Evolutionary conservation across 306 rosid genomes (phyloP), one percentile per base, ranked within the genome.

Genomic region (Myrica gale): DNA sequence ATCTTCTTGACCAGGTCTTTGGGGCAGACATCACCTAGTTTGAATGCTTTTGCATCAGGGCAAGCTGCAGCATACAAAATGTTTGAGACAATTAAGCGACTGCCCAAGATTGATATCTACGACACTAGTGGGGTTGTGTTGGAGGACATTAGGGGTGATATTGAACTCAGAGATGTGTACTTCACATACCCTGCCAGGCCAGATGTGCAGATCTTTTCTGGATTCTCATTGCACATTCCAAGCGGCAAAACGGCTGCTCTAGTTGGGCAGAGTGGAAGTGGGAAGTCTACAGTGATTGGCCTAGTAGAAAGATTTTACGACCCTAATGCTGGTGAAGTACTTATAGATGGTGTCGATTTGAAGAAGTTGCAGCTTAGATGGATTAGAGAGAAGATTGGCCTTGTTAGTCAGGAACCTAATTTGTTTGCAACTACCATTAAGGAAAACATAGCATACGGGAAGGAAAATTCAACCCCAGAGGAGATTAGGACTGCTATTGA

Each of bases 201-300:
- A 43, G 92, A 90, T 47, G 89, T 88, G 63, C 91, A 83, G 63
- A 89, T 95, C 39, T 95, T 95, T 69, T 48, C 93, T 0, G 98
- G 96, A 47, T 92, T 95, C 82, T 92, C 97, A 9, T 72, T 95
- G 51, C 19, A 41, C 69, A 92, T 92, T 71, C 84, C 92, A 0
- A 87, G 82, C 68, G 97, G 97, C 68, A 85, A 82, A 56, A 90
- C 93, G 43, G 74, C 86, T 42, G 98, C 98, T 44, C 88, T 95
- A 55, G 97, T 95, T 56, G 98, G 97, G 57, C 97, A 92, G 63
- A 95, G 98, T 68, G 98, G 98, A 60, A 95, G 98, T 50, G 98
- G 98, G 9, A 95, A 95, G 71, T 95, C 98, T 0, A 95, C 97
- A 0, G 93, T 92, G 13, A 88, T 92, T 39, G 85, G 89, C 68